phyloP scores from a whole-genome alignment of 495 filamentous ascomycete species.

The Ascodesmis nigricans region DNA sequence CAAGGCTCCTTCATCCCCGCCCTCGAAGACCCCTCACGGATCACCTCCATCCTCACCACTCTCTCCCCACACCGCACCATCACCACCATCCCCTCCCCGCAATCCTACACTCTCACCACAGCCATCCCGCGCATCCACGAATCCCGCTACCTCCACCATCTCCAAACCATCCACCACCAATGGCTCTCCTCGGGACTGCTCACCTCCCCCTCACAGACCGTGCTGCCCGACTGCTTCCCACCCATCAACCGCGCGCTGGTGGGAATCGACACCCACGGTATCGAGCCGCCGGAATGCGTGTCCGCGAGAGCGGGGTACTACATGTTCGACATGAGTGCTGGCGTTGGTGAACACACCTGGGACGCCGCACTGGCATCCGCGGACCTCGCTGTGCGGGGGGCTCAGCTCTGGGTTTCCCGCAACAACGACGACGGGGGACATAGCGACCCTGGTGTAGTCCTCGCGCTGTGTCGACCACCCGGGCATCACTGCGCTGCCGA shows the following conservation, averaged over 20 bases:
- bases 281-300: conserved; percentile 3
- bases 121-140: conserved; percentile 4
- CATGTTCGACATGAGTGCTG: conserved; percentile 9
- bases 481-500: conserved; percentile 11
- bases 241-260: background rate
- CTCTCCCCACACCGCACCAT: background rate
- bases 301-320: conserved; percentile 8
- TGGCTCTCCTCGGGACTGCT: conserved; percentile 2
- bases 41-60: background rate
- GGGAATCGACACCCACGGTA: background rate
- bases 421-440: background rate
- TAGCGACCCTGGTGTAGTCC: conserved; percentile 1
- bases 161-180: conserved; percentile 3
- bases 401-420: background rate
- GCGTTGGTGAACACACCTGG: conserved; percentile 4
- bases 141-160: conserved; percentile 5
- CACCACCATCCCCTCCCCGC: background rate
- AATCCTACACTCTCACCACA: background rate
- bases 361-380: conserved; percentile 3
- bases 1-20: background rate
- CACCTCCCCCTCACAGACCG: background rate
- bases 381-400: conserved; percentile 5
- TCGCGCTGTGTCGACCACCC: conserved; percentile 11
- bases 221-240: conserved; percentile 12
- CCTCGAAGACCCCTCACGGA: conserved; percentile 3